Evolutionary conservation across 306 rosid species (phyloP), one percentile per base, ranked within the genome.

Genomic region (Gleditsia sinensis): DNA sequence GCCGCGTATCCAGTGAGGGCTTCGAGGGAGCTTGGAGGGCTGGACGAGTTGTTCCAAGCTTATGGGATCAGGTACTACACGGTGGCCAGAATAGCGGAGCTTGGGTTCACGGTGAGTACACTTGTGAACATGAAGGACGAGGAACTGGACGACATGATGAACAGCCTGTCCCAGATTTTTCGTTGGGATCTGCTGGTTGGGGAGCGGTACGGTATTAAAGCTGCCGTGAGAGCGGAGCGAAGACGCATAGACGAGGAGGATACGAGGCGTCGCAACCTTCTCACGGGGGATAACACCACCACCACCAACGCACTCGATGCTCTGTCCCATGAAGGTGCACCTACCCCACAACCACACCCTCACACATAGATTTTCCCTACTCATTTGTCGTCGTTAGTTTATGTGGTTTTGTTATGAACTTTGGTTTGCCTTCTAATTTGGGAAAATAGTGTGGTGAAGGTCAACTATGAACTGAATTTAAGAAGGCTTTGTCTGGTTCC

Each of bases 61-160:
- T 94, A 94, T 67, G 99, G 99, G 0, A 88, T 94, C 32, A 46
- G 97, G 27, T 88, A 81, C 88, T 90, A 71, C 89, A 94, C 98
- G 19, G 96, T 88, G 23, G 90, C 91, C 14, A 94, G 88, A 81
- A 90, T 94, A 32, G 93, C 97, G 0, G 97, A 94, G 82, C 95
- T 94, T 0, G 99, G 99, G 0, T 92, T 94, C 86, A 94, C 99
- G 2, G 93, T 88, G 43, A 88, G 86, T 50, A 94, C 97, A 10
- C 89, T 94, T 14, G 63, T 92, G 34, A 79, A 87, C 75, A 88
- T 94, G 99, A 92, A 82, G 57, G 99, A 94, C n/a, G 92, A 82
- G 10, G 99, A 94, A 79, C 85, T 94, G 7, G 99, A 94, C 53
- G 99, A 94, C 21, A 94, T 94, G 99, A 94, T 94, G 96, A 92